A percentile compares a stretch with the other conserved stretches of the same genome.
Evolutionary conservation across 2,329 filamentous ascomycete genomes (phyloP).

Genomic region (Drechslerella dactyloides): DNA sequence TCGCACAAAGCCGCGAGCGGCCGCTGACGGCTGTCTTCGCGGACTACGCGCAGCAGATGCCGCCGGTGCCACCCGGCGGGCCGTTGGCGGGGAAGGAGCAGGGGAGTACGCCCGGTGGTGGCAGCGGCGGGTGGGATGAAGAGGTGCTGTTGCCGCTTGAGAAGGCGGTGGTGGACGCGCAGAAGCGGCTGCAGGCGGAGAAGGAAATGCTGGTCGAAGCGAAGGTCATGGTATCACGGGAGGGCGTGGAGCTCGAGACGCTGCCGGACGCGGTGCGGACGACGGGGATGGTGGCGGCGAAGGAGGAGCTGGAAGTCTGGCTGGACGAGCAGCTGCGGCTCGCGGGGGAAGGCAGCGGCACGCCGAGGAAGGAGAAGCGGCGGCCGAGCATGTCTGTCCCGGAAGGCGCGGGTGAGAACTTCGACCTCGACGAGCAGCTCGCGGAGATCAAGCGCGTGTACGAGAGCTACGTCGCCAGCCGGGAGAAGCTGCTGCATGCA

Average conservation of each 20-base stretch:
- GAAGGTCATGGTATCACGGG: constrained; percentile 10
- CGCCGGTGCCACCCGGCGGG: constrained; percentile 25
- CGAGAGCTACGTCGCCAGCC: constrained; percentile 32
- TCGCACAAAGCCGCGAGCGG: constrained; percentile 20
- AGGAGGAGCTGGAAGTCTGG: constrained; percentile 42
- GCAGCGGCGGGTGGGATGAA: constrained; percentile 20
- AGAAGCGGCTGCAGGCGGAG: constrained; percentile 52
- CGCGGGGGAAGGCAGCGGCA: constrained; percentile 41
- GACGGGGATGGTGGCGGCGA: constrained; percentile 36
- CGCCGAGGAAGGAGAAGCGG: constrained; percentile 36
- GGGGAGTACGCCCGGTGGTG: neutral
- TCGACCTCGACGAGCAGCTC: constrained; percentile 26
- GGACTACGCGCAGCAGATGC: constrained; percentile 25
- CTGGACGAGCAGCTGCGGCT: constrained; percentile 44
- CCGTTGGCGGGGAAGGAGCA: constrained; percentile 22
- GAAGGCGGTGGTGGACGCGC: constrained; percentile 55
- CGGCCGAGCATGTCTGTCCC: neutral
- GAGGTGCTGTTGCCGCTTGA: constrained; percentile 40
- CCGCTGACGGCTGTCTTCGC: constrained; percentile 18
- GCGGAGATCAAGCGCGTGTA: constrained; percentile 34
- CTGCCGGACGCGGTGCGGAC: constrained; percentile 35
- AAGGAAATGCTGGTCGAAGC: constrained; percentile 24
- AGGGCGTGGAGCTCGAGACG: constrained; percentile 16
- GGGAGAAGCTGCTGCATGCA: constrained; percentile 42
- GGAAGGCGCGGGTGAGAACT: constrained; percentile 10